Evolutionary conservation across 129 eudicot genomes (phyloP).

Genomic region (Dittrichia graveolens): DNA sequence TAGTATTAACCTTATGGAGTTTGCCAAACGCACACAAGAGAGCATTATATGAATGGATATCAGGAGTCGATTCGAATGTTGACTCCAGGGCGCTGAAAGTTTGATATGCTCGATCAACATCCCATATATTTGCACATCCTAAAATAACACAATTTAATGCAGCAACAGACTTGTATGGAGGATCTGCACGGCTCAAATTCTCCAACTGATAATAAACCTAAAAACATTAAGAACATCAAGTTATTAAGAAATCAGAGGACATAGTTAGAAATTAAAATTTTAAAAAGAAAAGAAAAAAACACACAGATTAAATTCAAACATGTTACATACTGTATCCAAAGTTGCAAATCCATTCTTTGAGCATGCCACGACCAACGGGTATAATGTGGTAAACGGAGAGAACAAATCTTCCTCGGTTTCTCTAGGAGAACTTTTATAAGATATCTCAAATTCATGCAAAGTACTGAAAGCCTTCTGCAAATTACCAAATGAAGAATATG

Average conservation of each 20-base stretch:
- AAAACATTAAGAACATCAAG: constrained; percentile 16
- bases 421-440: constrained; percentile 47
- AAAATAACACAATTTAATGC: constrained; percentile 86
- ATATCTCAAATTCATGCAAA: constrained; percentile 68
- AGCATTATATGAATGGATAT: constrained; percentile 86
- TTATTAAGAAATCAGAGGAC: not conserved
- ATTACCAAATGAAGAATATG: constrained; percentile 67
- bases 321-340: constrained; percentile 64
- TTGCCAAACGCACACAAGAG: constrained; percentile 78
- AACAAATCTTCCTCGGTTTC: constrained; percentile 61
- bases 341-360: constrained; percentile 65
- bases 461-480: constrained; percentile 71
- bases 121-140: constrained; percentile 98
- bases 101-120: constrained; percentile 83
- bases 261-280: not conserved
- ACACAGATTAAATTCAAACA: not conserved
- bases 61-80: constrained; percentile 73
- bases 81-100: constrained; percentile 70
- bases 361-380: constrained; percentile 89
- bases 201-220: constrained; percentile 91
- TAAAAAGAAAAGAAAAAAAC: not conserved
- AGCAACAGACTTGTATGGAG: constrained; percentile 87
- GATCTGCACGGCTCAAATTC: constrained; percentile 64
- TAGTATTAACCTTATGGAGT: constrained; percentile 58
- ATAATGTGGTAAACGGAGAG: constrained; percentile 81